These are phyloP conservation scores for Lactuca sativa DNA, from an alignment of 129 eudicot genomes.

Conservation along the genomic window DNA sequence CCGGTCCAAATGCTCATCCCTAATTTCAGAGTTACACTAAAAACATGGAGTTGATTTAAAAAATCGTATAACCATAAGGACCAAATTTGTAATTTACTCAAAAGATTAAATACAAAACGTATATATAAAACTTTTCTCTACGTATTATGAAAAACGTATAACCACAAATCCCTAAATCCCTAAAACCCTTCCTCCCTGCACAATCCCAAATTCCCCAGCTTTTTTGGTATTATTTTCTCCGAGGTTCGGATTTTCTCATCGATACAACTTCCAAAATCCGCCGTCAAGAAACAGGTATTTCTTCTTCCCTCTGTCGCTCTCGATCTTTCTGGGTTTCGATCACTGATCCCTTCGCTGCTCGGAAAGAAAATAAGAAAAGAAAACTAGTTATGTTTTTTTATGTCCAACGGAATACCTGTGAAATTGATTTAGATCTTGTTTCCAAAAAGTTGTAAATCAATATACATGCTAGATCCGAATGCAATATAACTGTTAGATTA, in stretches of 20 bases:
- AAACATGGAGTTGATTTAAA: too few relatives aligned
- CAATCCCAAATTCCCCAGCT: not conserved
- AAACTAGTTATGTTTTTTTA: not conserved
- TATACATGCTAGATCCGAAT: not conserved
- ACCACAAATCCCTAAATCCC: not conserved
- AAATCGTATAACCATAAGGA: too few relatives aligned
- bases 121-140: too few relatives aligned
- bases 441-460: not conserved
- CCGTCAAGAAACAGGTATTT: not conserved
- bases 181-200: constrained; percentile 1
- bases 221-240: not conserved
- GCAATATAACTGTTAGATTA: not conserved
- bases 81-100: too few relatives aligned
- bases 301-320: not conserved
- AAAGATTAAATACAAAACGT: too few relatives aligned
- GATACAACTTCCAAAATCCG: not conserved
- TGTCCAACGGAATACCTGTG: not conserved
- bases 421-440: not conserved
- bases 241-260: not conserved
- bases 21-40: too few relatives aligned
- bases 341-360: not conserved
- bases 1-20: too few relatives aligned
- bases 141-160: not conserved
- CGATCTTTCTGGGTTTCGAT: not conserved
- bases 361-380: not conserved